These are phyloP conservation scores for Aureobasidium lini DNA, from an alignment of 2,329 filamentous ascomycete species.

Conservation along the genomic window DNA sequence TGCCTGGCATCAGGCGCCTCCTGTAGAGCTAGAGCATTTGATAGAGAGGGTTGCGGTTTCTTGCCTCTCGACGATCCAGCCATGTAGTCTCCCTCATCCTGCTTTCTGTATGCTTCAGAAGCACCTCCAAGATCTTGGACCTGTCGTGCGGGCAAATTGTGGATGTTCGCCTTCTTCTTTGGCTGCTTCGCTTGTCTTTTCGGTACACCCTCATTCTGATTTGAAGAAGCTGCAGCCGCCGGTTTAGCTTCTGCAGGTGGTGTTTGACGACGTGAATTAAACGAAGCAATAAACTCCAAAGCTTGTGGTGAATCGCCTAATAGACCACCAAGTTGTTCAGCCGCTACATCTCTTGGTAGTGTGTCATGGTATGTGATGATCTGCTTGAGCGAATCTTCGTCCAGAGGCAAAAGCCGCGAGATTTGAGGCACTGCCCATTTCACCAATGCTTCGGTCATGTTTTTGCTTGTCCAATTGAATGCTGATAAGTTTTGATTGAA, in stretches of 20 bases:
- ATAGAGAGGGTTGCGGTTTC: slow-evolving; percentile 30
- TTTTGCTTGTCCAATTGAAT: not conserved
- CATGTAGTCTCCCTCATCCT: slow-evolving; percentile 67
- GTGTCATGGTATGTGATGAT: slow-evolving; percentile 74
- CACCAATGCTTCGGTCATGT: slow-evolving; percentile 22
- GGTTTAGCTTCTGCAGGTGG: slow-evolving; percentile 22
- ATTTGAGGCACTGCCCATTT: slow-evolving; percentile 63
- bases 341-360: slow-evolving; percentile 68
- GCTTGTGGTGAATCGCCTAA: slow-evolving; percentile 76
- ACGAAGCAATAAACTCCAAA: slow-evolving; percentile 63
- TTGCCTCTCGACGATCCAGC: slow-evolving; percentile 33
- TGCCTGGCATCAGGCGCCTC: slow-evolving; percentile 44
- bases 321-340: slow-evolving; percentile 78
- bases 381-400: slow-evolving; percentile 76
- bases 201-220: slow-evolving; percentile 19
- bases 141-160: slow-evolving; percentile 32
- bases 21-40: slow-evolving; percentile 42
- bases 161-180: slow-evolving; percentile 37
- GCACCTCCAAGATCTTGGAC: slow-evolving; percentile 55
- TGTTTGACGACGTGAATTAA: slow-evolving; percentile 58
- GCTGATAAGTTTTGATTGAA: not conserved
- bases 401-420: slow-evolving; percentile 71
- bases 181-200: slow-evolving; percentile 23
- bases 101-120: slow-evolving; percentile 66
- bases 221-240: slow-evolving; percentile 18